phyloP scores from a whole-genome alignment of 371 early-diverging fungal species.

The Lichtheimia ornata region DNA sequence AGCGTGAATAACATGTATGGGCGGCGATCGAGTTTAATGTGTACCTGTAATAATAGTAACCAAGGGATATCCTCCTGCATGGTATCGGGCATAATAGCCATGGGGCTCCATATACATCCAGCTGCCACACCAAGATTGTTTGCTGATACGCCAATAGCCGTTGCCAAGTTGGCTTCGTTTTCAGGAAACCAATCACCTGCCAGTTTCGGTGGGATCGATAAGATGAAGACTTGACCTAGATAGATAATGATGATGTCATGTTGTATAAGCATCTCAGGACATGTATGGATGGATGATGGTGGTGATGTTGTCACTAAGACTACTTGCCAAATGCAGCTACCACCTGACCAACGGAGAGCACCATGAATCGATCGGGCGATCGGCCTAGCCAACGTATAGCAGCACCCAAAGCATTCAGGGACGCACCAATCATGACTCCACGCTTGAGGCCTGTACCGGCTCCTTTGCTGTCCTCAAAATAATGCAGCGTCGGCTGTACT shows the following conservation, averaged over 20 bases:
- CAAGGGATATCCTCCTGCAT: constrained; percentile 40
- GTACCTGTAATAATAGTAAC: constrained; percentile 41
- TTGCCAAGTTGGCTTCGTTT: constrained; percentile 45
- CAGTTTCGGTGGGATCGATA: constrained; percentile 52
- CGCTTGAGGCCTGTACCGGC: constrained; percentile 43
- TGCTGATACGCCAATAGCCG: constrained; percentile 51
- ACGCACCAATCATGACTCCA: constrained; percentile 49
- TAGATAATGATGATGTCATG: neutral
- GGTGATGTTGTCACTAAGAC: neutral
- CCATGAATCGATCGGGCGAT: constrained; percentile 30
- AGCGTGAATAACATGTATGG: constrained; percentile 19
- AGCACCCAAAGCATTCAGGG: constrained; percentile 43
- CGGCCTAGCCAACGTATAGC: constrained; percentile 48
- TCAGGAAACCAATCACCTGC: constrained; percentile 57
- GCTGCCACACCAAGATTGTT: constrained; percentile 55
- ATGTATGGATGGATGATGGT: neutral
- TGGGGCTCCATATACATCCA: constrained; percentile 52
- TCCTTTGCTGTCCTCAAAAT: constrained; percentile 37
- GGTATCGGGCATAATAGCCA: constrained; percentile 36
- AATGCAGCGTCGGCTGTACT: constrained; percentile 43
- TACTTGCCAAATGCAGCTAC: constrained; percentile 49
- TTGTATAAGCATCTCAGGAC: constrained; percentile 5
- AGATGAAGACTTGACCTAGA: constrained; percentile 52
- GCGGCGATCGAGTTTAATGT: constrained; percentile 14
- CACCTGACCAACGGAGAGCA: constrained; percentile 48